Evolutionary conservation across 164 flowering plant species (phyloP).

Genomic region (Dillenia turbinata): DNA sequence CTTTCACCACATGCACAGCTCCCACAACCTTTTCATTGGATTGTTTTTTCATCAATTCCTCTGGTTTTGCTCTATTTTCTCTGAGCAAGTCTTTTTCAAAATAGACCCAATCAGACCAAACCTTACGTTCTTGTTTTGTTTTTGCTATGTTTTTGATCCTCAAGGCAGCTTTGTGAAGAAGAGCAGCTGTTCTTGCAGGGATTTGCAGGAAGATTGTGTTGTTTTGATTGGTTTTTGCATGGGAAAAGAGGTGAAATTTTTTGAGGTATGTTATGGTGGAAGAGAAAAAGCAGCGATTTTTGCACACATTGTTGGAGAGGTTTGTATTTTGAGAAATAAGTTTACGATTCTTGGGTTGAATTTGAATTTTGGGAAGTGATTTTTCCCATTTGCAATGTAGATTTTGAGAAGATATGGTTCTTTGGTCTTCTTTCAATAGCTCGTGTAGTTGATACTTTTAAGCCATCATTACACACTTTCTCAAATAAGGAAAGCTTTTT

Average conservation of each 20-base stretch:
- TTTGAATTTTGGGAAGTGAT: constrained; percentile 14
- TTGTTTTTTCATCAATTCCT: background rate
- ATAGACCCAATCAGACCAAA: constrained; percentile 59
- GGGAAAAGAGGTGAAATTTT: constrained; percentile 45
- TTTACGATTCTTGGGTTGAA: constrained; percentile 35
- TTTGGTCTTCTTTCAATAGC: constrained; percentile 67
- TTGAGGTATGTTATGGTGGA: constrained; percentile 37
- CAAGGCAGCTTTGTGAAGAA: constrained; percentile 68
- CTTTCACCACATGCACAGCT: no score
- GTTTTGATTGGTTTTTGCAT: constrained; percentile 33
- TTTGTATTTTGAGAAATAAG: constrained; percentile 27
- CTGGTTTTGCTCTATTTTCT: background rate
- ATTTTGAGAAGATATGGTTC: constrained; percentile 68
- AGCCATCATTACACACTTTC: constrained; percentile 25
- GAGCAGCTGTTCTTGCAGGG: constrained; percentile 59
- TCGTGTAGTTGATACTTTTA: constrained; percentile 50
- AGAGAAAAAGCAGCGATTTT: constrained; percentile 56
- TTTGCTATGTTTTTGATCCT: constrained; percentile 41
- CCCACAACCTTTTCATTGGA: no score
- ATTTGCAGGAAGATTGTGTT: constrained; percentile 46
- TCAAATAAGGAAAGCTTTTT: no score
- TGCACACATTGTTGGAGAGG: constrained; percentile 29
- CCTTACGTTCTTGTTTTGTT: constrained; percentile 23
- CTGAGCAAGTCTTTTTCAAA: constrained; percentile 36
- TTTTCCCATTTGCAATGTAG: constrained; percentile 49